Evolutionary conservation across 2,329 filamentous ascomycete genomes (phyloP).

Genomic region (Xylaria sp.): DNA sequence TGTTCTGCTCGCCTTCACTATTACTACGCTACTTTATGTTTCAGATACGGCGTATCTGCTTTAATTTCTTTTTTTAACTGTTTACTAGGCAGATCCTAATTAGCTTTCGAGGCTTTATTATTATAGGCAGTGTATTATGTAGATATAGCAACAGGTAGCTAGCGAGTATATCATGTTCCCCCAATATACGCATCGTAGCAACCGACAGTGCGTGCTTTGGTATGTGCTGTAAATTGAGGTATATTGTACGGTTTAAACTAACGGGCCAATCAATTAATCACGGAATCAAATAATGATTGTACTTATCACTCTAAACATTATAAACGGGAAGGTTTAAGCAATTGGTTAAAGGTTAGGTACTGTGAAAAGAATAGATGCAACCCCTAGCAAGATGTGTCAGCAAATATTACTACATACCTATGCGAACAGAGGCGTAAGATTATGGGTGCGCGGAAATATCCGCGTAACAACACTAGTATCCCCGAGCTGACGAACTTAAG

Average conservation of each 20-base stretch:
- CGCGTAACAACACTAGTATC: not conserved
- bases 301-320: not conserved
- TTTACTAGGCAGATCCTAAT: not conserved
- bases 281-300: too few species aligned
- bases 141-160: not conserved
- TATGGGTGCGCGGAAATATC: not conserved
- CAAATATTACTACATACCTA: not conserved
- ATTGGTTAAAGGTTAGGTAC: not conserved
- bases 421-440: not conserved
- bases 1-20: not conserved
- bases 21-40: not conserved
- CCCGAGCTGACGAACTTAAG: not conserved
- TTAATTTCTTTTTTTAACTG: not conserved
- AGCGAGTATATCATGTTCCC: not conserved
- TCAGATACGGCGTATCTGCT: not conserved
- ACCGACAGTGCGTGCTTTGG: not conserved
- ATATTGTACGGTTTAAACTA: not conserved
- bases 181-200: not conserved
- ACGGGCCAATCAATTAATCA: not conserved
- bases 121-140: not conserved
- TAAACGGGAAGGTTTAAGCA: not conserved
- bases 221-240: not conserved
- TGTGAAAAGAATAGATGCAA: not conserved
- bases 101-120: not conserved
- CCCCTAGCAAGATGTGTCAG: not conserved